Conservation (phyloP, 1,284 basidiomycete genomes). For the Pseudozyma thailandica region DNA sequence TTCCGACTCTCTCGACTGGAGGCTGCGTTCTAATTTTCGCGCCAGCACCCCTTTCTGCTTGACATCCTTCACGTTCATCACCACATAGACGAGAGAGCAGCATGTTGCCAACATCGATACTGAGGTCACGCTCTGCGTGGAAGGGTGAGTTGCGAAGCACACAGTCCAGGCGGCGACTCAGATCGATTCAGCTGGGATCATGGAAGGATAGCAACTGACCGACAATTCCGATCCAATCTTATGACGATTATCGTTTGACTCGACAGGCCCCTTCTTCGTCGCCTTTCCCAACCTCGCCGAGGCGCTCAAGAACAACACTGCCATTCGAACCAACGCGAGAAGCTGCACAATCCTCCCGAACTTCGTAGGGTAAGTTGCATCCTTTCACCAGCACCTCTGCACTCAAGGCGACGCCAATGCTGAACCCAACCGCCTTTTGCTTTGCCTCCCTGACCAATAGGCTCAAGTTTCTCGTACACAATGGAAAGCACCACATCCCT, state of each 20-base stretch:
- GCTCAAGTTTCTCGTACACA: conserved; percentile 89
- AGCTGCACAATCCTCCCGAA: conserved; percentile 89
- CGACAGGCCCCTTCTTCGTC: conserved; percentile 86
- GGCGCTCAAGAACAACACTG: conserved; percentile 82
- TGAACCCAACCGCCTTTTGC: not conserved
- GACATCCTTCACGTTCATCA: conserved; percentile 5
- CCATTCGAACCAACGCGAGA: conserved; percentile 88
- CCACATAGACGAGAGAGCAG: not conserved
- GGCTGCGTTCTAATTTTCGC: conserved; percentile 10
- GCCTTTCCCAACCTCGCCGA: conserved; percentile 89
- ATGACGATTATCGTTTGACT: not conserved
- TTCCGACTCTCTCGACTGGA: not conserved
- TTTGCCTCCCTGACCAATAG: conserved; percentile 20
- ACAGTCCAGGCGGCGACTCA: conserved; percentile 67
- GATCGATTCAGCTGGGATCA: too few relatives aligned
- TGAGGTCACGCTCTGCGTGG: conserved; percentile 59
- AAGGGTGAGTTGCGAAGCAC: conserved; percentile 47
- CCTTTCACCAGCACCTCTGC: not conserved
- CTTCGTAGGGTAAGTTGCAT: conserved; percentile 61
- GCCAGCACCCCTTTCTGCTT: not conserved
- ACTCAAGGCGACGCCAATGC: not conserved
- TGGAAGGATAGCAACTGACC: conserved; percentile 1
- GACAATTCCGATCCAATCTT: not conserved
- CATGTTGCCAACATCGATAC: conserved; percentile 52
- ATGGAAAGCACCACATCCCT: conserved; percentile 89